Evolutionary conservation across 2,329 filamentous ascomycete genomes (phyloP).

Genomic region (Colletotrichum sp.): DNA sequence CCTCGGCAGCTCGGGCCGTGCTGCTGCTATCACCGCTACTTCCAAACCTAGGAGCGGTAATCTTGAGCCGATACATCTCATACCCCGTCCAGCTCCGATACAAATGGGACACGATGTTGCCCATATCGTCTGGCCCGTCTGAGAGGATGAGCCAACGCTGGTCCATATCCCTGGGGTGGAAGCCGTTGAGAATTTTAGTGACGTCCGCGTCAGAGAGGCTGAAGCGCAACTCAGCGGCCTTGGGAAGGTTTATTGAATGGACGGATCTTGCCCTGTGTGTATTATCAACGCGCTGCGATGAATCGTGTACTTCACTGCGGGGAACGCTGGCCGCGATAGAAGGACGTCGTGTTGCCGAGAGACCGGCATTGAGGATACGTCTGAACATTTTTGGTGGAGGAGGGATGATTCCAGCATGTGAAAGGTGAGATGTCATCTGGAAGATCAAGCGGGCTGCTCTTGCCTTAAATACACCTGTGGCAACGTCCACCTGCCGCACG

Average conservation of each 20-base stretch:
- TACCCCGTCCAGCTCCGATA: background rate
- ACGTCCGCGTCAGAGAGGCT: background rate
- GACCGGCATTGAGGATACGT: background rate
- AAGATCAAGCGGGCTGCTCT: background rate
- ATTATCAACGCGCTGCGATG: background rate
- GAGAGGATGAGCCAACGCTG: background rate
- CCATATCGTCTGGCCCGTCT: background rate
- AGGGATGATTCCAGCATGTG: background rate
- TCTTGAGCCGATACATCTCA: background rate
- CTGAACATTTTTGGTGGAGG: background rate
- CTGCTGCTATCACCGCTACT: background rate
- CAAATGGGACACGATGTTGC: background rate
- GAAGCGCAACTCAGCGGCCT: background rate
- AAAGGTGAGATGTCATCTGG: background rate
- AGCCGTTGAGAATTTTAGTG: background rate
- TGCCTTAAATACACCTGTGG: background rate
- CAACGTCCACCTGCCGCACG: background rate
- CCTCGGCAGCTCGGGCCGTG: background rate
- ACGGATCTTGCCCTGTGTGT: background rate
- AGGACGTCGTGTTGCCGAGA: background rate
- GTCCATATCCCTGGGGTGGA: background rate
- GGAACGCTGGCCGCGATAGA: background rate
- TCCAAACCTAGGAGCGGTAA: background rate
- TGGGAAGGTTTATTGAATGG: background rate
- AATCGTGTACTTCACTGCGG: background rate